These are phyloP conservation scores for Metarhizium sp. DNA, from an alignment of 2,329 filamentous ascomycete genomes.

Conservation along the genomic window DNA sequence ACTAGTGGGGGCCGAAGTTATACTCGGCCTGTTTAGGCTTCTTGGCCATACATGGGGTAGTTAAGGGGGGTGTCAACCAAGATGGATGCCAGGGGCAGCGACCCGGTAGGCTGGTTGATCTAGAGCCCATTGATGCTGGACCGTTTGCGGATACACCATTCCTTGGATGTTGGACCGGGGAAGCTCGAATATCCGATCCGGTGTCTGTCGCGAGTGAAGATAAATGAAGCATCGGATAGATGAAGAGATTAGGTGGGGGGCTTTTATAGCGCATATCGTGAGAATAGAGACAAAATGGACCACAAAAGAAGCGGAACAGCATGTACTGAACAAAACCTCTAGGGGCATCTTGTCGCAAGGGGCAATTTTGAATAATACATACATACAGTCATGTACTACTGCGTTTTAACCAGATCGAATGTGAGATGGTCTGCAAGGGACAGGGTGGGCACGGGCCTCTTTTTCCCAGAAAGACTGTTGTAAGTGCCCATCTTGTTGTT, in stretches of 20 bases:
- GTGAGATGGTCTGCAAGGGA: not conserved
- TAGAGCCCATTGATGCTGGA: conserved; percentile 4
- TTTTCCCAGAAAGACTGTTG: not conserved
- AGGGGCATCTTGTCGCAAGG: not conserved
- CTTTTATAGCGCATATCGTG: not conserved
- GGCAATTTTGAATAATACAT: not conserved
- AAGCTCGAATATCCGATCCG: not conserved
- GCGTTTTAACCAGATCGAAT: not conserved
- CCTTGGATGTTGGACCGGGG: not conserved
- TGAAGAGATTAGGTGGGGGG: not conserved
- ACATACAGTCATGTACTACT: not conserved
- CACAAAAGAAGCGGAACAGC: not conserved
- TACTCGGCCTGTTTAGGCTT: not conserved
- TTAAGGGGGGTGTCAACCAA: conserved; percentile 1
- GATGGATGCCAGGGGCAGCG: conserved; percentile 3
- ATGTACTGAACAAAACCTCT: not conserved
- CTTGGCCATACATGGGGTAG: not conserved
- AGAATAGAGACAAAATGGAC: not conserved
- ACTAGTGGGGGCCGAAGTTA: not conserved
- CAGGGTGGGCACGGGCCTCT: not conserved
- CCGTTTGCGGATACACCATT: not conserved
- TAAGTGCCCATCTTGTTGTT: not conserved
- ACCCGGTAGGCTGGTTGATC: conserved; percentile 12
- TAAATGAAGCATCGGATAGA: not conserved
- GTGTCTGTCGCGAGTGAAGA: not conserved